These are phyloP conservation scores for Exophiala xenobiotica DNA, from an alignment of 2,329 filamentous ascomycete genomes.

Conservation along the genomic window DNA sequence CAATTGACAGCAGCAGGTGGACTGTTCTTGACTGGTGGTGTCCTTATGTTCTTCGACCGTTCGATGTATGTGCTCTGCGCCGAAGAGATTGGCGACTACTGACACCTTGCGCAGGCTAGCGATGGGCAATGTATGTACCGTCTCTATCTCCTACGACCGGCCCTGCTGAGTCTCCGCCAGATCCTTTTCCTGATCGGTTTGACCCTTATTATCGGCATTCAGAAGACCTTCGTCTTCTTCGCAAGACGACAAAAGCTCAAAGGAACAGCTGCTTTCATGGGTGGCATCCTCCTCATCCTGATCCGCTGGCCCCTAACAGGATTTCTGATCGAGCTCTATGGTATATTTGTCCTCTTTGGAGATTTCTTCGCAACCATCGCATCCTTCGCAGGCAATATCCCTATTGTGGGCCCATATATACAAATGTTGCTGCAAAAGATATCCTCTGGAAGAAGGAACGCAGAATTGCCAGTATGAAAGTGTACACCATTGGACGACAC, in stretches of 20 bases:
- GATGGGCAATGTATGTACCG: constrained; percentile 79
- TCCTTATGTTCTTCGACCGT: constrained; percentile 96
- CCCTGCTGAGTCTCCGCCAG: constrained; percentile 46
- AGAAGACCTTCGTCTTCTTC: constrained; percentile 93
- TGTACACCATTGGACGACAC: too few relatives aligned
- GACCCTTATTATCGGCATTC: constrained; percentile 88
- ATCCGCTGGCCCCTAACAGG: constrained; percentile 88
- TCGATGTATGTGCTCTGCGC: constrained; percentile 67
- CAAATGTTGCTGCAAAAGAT: constrained; percentile 69
- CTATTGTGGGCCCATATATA: constrained; percentile 83
- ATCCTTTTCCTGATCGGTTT: constrained; percentile 97
- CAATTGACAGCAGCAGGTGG: constrained; percentile 60
- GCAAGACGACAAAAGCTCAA: constrained; percentile 88
- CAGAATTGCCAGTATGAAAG: constrained; percentile 72
- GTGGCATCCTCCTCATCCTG: constrained; percentile 80
- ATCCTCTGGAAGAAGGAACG: constrained; percentile 68
- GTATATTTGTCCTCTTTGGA: constrained; percentile 88
- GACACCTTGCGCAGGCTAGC: constrained; percentile 65
- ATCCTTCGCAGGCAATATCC: constrained; percentile 79
- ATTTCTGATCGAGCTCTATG: constrained; percentile 87
- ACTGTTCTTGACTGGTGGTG: constrained; percentile 90
- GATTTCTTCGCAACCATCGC: constrained; percentile 94
- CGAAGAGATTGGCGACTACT: constrained; percentile 3
- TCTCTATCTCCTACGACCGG: constrained; percentile 19
- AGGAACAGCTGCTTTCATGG: constrained; percentile 83